Conservation (phyloP, 257 asterid genomes). For the Nemophila menziesii region DNA sequence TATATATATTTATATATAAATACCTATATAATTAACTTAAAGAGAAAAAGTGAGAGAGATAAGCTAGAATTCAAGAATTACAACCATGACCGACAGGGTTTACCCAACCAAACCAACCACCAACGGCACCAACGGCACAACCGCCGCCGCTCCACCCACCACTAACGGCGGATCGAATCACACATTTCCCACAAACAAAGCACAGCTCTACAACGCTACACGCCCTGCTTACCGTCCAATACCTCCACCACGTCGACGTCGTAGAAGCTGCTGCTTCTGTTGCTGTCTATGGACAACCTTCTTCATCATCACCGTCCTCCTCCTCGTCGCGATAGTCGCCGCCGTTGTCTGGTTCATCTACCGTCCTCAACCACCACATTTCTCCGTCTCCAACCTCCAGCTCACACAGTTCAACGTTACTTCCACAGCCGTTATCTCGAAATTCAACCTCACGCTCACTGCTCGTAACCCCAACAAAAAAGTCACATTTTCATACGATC, state of each 20-base stretch:
- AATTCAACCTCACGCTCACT: conserved; percentile 13
- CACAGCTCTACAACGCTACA: conserved; percentile 48
- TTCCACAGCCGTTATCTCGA: conserved; percentile 12
- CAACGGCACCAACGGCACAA: conserved; percentile 5
- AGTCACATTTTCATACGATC: conserved; percentile 12
- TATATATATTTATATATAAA: neutral
- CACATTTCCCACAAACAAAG: conserved; percentile 42
- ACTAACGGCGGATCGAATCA: conserved; percentile 30
- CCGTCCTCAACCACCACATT: conserved; percentile 15
- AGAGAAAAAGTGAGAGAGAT: neutral
- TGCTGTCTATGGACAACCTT: conserved; percentile 45
- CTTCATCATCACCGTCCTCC: conserved; percentile 7
- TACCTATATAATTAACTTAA: conserved; percentile 2
- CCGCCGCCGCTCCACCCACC: conserved; percentile 11
- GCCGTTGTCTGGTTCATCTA: conserved; percentile 15
- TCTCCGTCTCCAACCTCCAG: conserved; percentile 12
- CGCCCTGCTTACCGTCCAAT: conserved; percentile 71
- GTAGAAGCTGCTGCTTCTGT: conserved; percentile 43
- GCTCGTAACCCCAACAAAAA: conserved; percentile 15
- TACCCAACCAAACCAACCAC: conserved; percentile 36
- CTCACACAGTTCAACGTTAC: conserved; percentile 16
- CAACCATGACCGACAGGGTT: conserved; percentile 46
- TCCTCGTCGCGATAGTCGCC: conserved; percentile 11
- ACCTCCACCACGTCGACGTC: conserved; percentile 51
- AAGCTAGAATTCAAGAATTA: neutral